These are phyloP conservation scores for Diaporthe sp. DNA, from an alignment of 2,329 filamentous ascomycete genomes.

Conservation along the genomic window DNA sequence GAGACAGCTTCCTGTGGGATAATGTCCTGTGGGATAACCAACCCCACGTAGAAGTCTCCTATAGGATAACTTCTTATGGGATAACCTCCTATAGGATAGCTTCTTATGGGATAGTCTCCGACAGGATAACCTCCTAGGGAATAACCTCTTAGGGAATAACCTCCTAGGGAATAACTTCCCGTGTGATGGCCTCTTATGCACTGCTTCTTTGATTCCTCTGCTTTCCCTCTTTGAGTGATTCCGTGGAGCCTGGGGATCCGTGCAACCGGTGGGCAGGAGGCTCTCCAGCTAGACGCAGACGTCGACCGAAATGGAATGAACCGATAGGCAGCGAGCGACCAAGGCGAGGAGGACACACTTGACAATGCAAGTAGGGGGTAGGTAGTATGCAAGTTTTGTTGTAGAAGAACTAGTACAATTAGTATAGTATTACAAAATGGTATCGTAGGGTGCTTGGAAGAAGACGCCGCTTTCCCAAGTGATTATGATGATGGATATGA, in stretches of 20 bases:
- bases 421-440: constrained; percentile 19
- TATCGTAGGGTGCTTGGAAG: constrained; percentile 10
- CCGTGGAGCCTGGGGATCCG: no score
- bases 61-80: no score
- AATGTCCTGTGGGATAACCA: not conserved
- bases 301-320: not conserved
- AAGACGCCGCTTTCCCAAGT: constrained; percentile 12
- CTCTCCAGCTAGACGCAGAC: not conserved
- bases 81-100: not conserved
- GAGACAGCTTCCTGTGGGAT: not conserved
- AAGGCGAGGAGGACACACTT: not conserved
- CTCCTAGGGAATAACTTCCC: no score
- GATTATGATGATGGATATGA: constrained; percentile 8
- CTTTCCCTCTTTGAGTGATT: no score
- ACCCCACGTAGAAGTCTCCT: not conserved
- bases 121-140: no score
- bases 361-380: not conserved
- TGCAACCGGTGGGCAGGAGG: no score
- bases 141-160: no score
- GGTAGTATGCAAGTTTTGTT: not conserved
- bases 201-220: no score
- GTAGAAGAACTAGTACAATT: constrained; percentile 11
- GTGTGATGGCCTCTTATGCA: no score
- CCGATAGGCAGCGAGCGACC: no score
- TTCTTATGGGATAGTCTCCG: no score